Conservation (phyloP, 371 early-diverging fungal genomes). For the Apophysomyces elegans region DNA sequence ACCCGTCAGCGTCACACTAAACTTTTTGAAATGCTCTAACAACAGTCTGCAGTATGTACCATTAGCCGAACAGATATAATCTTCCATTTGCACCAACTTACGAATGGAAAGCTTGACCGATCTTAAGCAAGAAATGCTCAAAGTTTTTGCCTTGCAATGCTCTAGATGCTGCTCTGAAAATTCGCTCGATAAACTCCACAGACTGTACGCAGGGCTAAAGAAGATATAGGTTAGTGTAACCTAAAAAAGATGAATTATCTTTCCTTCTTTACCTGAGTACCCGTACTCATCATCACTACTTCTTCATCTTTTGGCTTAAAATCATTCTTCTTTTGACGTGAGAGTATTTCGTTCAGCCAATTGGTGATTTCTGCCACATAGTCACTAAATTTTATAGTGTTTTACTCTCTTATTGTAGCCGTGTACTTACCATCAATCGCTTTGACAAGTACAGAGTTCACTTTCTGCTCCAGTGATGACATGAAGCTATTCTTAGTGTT, state of each 20-base stretch:
- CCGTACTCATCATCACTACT: slow-evolving; percentile 70
- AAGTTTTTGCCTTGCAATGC: slow-evolving; percentile 82
- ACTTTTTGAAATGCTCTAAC: slow-evolving; percentile 92
- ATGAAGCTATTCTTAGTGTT: slow-evolving; percentile 86
- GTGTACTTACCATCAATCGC: slow-evolving; percentile 61
- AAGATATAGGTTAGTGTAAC: slow-evolving; percentile 4
- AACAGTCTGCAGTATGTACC: slow-evolving; percentile 64
- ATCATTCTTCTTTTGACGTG: slow-evolving; percentile 72
- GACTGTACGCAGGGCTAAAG: slow-evolving; percentile 71
- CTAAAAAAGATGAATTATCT: background rate
- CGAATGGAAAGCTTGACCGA: slow-evolving; percentile 83
- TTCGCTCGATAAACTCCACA: slow-evolving; percentile 68
- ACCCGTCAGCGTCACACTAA: slow-evolving; percentile 80
- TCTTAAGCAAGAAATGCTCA: slow-evolving; percentile 74
- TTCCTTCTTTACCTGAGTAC: slow-evolving; percentile 57
- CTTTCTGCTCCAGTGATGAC: slow-evolving; percentile 74
- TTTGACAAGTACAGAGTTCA: slow-evolving; percentile 81
- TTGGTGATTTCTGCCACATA: slow-evolving; percentile 30
- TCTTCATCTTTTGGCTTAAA: slow-evolving; percentile 88
- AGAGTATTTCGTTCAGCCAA: slow-evolving; percentile 67
- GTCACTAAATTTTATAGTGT: background rate
- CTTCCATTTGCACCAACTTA: slow-evolving; percentile 32
- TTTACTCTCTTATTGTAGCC: background rate
- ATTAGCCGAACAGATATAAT: no score
- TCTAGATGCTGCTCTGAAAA: slow-evolving; percentile 61